Base-by-base conservation (phyloP, 2,329 filamentous ascomycete genomes). In the Macrophomina tecta region DNA sequence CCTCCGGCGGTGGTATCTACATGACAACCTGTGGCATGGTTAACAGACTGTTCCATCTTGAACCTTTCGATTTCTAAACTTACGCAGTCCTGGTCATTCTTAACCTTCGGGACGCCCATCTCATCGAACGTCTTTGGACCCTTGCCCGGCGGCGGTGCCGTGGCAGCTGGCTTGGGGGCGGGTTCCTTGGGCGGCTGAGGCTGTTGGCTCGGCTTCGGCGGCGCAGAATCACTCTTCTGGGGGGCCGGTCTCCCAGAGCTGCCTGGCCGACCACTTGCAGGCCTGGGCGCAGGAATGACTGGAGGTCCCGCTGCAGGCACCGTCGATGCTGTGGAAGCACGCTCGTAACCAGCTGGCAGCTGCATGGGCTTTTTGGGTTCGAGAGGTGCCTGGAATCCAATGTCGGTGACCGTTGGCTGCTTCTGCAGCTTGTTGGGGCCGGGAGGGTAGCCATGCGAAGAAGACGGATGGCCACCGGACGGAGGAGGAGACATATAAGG, bases 71-170 rank as follows among this genome's bases (percentile, higher is more conserved):
- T 4, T 23, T 23, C 23, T 38, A 38, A 12, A 83, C 86, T 82
- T 88, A 97, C 94, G 83, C 94, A 99, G 80, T 98, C 94, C 71
- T 87, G 87, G n/a, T 97, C 92, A 69, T 90, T 86, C 79, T 95
- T 94, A 56, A 85, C 89, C 73, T 89, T 86, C 6, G 93, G 92
- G 72, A 99, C 94, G 46, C 95, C 95, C 95, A 99, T 99, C 76
- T 96, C 94, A 76, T 97, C 94, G 78, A 99, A 99, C 0, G 95
- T 98, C 73, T 95, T 92, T 0, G 95, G 94, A 11, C 94, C 95
- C 58, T 67, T 67, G 45, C 60, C 53, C 30, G 70, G 68, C 2
- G 69, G 16, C n/a, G 75, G 38, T 5, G 62, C 42, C 52, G 61
- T 70, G n/a, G 70, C 71, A 9, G 73, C 68, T n/a, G 77, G 72